phyloP scores from a whole-genome alignment of 1,284 basidiomycete genomes.

The Cryptococcus sp. region DNA sequence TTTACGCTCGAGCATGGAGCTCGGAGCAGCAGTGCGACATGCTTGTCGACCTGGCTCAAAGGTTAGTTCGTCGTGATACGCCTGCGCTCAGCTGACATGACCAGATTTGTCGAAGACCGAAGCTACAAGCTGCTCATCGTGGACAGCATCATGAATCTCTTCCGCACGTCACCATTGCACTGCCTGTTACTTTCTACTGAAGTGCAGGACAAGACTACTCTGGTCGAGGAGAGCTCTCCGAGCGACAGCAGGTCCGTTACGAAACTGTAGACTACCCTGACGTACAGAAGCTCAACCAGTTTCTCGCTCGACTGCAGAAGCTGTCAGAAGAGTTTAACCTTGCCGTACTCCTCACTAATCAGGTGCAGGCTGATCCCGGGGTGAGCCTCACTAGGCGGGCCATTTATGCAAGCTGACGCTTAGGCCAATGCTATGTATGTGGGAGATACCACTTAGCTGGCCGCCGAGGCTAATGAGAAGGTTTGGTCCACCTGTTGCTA shows the following conservation, averaged over 20 bases:
- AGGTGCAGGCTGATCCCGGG: slow-evolving; percentile 82
- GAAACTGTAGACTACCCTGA: not conserved
- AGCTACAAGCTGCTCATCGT: slow-evolving; percentile 51
- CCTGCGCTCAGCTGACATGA: not conserved
- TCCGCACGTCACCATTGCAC: slow-evolving; percentile 52
- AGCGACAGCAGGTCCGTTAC: slow-evolving; percentile 64
- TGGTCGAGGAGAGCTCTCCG: slow-evolving; percentile 84
- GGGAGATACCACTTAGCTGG: slow-evolving; percentile 1
- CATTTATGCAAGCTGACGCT: not conserved
- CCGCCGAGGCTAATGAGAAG: slow-evolving; percentile 10
- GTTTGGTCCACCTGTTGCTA: slow-evolving; percentile 79
- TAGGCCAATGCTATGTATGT: slow-evolving; percentile 67
- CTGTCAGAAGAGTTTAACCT: slow-evolving; percentile 83
- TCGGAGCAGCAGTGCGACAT: slow-evolving; percentile 45
- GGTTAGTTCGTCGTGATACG: slow-evolving; percentile 19
- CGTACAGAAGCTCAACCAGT: slow-evolving; percentile 56
- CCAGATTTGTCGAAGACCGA: slow-evolving; percentile 46
- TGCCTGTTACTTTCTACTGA: not conserved
- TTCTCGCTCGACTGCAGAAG: slow-evolving; percentile 83
- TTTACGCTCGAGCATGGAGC: slow-evolving; percentile 42
- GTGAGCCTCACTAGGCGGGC: slow-evolving; percentile 36
- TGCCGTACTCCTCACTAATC: slow-evolving; percentile 80
- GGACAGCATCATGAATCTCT: slow-evolving; percentile 91
- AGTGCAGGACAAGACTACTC: slow-evolving; percentile 75
- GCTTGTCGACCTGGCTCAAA: slow-evolving; percentile 41